Conservation (phyloP, 176 grass and related monocot species). For the Rhynchospora pubera region DNA sequence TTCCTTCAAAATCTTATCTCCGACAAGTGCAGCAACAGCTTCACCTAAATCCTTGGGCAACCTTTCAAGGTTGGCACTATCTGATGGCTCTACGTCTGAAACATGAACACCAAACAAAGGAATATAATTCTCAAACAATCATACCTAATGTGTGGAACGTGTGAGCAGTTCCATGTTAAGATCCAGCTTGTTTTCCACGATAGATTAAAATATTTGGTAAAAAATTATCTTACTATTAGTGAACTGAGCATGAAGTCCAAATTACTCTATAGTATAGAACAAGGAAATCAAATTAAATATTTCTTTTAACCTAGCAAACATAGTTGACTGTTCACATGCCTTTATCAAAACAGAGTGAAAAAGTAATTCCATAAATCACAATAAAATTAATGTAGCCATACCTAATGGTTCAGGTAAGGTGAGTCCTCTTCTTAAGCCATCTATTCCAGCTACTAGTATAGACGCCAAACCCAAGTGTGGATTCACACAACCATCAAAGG, state of each 20-base stretch:
- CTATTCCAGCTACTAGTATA: constrained; percentile 69
- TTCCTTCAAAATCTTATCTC: constrained; percentile 52
- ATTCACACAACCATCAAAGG: constrained; percentile 85
- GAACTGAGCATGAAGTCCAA: not conserved
- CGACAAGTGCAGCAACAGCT: constrained; percentile 63
- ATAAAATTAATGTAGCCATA: constrained; percentile 25
- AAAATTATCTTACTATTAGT: not conserved
- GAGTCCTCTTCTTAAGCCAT: constrained; percentile 73
- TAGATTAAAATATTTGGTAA: not conserved
- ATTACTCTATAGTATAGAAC: not conserved
- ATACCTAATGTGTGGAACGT: not conserved
- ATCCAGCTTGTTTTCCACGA: not conserved
- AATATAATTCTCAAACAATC: not conserved
- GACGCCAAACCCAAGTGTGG: constrained; percentile 74
- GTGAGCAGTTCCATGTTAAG: not conserved
- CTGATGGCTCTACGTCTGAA: constrained; percentile 78
- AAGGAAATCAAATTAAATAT: not conserved
- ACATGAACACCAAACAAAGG: not conserved
- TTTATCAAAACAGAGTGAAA: not conserved
- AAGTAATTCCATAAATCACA: not conserved
- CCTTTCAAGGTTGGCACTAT: constrained; percentile 45
- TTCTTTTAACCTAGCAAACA: not conserved
- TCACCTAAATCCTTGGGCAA: constrained; percentile 67
- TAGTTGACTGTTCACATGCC: not conserved
- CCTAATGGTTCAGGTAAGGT: constrained; percentile 77